Conservation (phyloP, 257 asterid genomes). For the Salvia miltiorrhiza region DNA sequence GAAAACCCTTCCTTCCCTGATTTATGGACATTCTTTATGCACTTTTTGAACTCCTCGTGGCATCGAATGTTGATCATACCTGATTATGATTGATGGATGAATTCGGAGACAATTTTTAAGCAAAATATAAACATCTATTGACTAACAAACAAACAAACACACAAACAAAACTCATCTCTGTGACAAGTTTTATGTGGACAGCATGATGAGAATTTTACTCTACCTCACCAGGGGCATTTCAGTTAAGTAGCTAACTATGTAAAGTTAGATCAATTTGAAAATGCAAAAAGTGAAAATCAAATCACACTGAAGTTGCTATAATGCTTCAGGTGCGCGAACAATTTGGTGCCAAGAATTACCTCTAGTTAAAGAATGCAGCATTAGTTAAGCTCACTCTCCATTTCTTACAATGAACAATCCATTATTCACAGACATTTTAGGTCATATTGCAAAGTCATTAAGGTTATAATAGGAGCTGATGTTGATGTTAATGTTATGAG, state of each 20-base stretch:
- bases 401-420: neutral
- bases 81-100: slow-evolving; percentile 21
- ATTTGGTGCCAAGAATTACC: neutral
- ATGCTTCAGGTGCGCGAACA: neutral
- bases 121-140: neutral
- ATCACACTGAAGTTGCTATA: neutral
- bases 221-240: too few species aligned
- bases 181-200: neutral
- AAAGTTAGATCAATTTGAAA: neutral
- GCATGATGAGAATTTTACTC: neutral
- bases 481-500: too few species aligned
- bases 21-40: slow-evolving; percentile 71
- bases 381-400: neutral
- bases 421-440: neutral
- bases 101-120: neutral
- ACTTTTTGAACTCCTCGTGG: slow-evolving; percentile 81
- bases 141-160: neutral
- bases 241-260: neutral
- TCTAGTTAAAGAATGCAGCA: neutral
- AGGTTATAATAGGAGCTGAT: too few species aligned
- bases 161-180: too few species aligned
- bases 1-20: slow-evolving; percentile 82
- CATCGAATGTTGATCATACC: slow-evolving; percentile 72
- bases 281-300: neutral
- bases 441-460: neutral